These are phyloP conservation scores for Irpex sp. DNA, from an alignment of 1,284 basidiomycete species.

Conservation along the genomic window DNA sequence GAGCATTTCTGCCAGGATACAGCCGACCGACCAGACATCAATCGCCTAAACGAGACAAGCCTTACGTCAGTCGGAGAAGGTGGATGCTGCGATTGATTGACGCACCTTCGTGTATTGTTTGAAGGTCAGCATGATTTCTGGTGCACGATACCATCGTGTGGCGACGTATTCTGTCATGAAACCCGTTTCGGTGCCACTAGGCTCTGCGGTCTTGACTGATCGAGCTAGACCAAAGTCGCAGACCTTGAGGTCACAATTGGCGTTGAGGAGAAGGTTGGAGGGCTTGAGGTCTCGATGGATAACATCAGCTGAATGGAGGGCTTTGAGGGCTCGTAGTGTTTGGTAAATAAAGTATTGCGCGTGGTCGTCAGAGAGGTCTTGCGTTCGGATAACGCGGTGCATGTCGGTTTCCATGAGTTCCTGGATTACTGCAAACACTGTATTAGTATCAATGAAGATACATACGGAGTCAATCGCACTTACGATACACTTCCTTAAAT, in stretches of 20 bases:
- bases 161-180: slow-evolving; percentile 98
- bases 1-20: slow-evolving; percentile 97
- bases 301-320: slow-evolving; percentile 91
- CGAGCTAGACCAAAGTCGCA: slow-evolving; percentile 92
- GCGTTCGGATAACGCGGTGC: slow-evolving; percentile 73
- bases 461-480: slow-evolving; percentile 27
- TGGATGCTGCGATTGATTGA: slow-evolving; percentile 11
- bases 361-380: slow-evolving; percentile 81
- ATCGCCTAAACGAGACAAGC: slow-evolving; percentile 55
- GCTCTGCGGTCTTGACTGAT: slow-evolving; percentile 82
- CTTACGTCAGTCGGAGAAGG: slow-evolving; percentile 7
- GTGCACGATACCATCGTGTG: slow-evolving; percentile 91
- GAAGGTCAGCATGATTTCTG: slow-evolving; percentile 96
- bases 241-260: slow-evolving; percentile 92
- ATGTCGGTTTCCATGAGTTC: slow-evolving; percentile 76
- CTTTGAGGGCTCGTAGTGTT: slow-evolving; percentile 91
- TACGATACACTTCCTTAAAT: slow-evolving; percentile 92
- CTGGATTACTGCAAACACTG: slow-evolving; percentile 55
- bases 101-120: slow-evolving; percentile 90
- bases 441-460: neutral
- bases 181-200: slow-evolving; percentile 80
- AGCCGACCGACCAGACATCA: slow-evolving; percentile 95
- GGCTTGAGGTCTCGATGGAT: slow-evolving; percentile 96
- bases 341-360: slow-evolving; percentile 81
- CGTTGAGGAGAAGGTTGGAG: slow-evolving; percentile 92